phyloP scores from a whole-genome alignment of 1,139 yeast genomes.

The Yamadazyma atlantica region DNA sequence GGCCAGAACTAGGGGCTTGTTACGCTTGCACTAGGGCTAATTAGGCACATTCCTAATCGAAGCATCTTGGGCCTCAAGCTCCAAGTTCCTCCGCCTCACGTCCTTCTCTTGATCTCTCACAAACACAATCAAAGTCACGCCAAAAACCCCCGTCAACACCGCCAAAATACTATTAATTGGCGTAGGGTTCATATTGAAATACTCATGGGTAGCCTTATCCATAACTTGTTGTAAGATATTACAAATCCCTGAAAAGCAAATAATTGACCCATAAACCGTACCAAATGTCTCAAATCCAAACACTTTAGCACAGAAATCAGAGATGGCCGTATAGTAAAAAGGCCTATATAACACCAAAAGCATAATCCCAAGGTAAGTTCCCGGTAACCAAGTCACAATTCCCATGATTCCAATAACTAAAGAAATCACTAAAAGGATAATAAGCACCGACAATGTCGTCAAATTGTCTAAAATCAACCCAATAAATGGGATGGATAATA shows the following conservation, averaged over 20 bases:
- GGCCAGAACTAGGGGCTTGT: too few relatives aligned
- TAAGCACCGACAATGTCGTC: conserved; percentile 59
- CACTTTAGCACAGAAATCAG: conserved; percentile 88
- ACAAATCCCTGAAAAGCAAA: conserved; percentile 75
- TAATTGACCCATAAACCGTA: conserved; percentile 83
- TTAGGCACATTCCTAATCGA: conserved; percentile 47
- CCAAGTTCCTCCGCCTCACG: conserved; percentile 53
- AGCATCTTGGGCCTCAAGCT: conserved; percentile 64
- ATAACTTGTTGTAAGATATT: conserved; percentile 70
- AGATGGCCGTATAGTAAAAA: conserved; percentile 86
- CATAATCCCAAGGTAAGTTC: conserved; percentile 61
- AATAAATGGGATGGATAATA: conserved; percentile 80
- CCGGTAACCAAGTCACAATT: conserved; percentile 50
- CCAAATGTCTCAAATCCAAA: conserved; percentile 94
- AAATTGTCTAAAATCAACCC: conserved; percentile 79
- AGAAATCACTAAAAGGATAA: conserved; percentile 54
- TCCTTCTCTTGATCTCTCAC: conserved; percentile 54
- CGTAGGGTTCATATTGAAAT: conserved; percentile 69
- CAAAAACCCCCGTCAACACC: conserved; percentile 52
- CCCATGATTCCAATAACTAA: conserved; percentile 68
- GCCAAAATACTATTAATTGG: conserved; percentile 69
- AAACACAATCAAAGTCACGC: conserved; percentile 49
- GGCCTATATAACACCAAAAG: conserved; percentile 85
- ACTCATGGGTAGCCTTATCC: conserved; percentile 68
- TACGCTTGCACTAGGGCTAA: neutral